Percentiles rank a stretch among this genome's conserved stretches.
Evolutionary conservation across 805 yeast species (phyloP).

Genomic region (Metschnikowia reukaufii): DNA sequence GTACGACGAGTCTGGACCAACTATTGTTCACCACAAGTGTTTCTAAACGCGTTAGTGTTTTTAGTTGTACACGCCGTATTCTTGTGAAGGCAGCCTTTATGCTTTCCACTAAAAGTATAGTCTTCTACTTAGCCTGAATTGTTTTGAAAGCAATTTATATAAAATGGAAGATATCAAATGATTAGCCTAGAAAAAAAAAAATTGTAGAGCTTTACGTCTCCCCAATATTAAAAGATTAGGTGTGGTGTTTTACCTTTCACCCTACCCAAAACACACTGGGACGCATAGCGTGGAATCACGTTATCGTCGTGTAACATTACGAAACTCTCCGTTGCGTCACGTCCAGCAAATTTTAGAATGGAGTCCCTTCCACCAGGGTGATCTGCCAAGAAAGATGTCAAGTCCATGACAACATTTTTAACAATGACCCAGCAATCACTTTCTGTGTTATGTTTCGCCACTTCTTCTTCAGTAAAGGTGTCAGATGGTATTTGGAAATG

Average conservation of each 20-base stretch:
- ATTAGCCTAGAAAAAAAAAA: constrained; percentile 8
- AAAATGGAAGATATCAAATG: constrained; percentile 15
- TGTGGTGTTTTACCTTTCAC: constrained; percentile 47
- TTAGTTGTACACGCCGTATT: constrained; percentile 13
- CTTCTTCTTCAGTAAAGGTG: constrained; percentile 48
- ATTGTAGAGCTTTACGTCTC: not conserved
- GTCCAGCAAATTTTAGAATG: constrained; percentile 47
- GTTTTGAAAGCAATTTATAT: constrained; percentile 19
- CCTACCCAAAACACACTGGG: constrained; percentile 49
- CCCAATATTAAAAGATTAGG: too few species aligned
- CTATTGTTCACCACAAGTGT: constrained; percentile 96
- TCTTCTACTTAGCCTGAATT: constrained; percentile 12
- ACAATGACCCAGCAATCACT: constrained; percentile 56
- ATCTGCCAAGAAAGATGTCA: constrained; percentile 43
- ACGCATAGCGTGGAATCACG: constrained; percentile 51
- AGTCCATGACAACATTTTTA: constrained; percentile 51
- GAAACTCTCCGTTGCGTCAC: constrained; percentile 50
- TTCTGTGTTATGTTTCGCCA: constrained; percentile 45
- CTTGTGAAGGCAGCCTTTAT: constrained; percentile 13
- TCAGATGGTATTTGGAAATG: constrained; percentile 45
- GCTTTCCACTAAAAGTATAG: constrained; percentile 13
- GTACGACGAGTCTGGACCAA: constrained; percentile 99
- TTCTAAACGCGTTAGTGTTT: constrained; percentile 51
- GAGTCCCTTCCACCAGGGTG: constrained; percentile 67
- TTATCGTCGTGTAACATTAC: constrained; percentile 58